Evolutionary conservation across 495 filamentous ascomycete species (phyloP).

Genomic region (Xylaria acuta): DNA sequence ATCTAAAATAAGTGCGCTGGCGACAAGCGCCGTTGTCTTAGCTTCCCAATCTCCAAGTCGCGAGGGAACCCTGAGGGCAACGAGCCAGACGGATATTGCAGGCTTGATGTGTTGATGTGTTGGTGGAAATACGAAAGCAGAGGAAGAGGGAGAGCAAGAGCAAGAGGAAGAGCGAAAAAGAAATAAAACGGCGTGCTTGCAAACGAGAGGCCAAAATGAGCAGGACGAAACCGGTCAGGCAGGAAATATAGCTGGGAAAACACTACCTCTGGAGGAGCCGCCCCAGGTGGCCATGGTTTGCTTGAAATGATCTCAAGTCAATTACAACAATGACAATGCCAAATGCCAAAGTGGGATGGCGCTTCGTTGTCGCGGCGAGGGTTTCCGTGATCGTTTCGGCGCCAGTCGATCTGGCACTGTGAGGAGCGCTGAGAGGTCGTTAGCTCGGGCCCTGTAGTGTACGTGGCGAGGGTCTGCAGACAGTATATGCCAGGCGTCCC

Average conservation of each 20-base stretch:
- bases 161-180: neutral
- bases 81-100: neutral
- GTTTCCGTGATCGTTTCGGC: neutral
- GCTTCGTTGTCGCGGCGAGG: neutral
- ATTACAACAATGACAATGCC: neutral
- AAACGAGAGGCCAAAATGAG: constrained; percentile 1
- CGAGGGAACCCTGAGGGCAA: neutral
- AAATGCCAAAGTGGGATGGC: constrained; percentile 3
- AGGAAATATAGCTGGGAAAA: constrained; percentile 3
- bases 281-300: constrained; percentile 20
- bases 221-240: neutral
- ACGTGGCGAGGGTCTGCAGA: neutral
- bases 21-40: constrained; percentile 26
- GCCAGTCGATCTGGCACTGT: constrained; percentile 10
- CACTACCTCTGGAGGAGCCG: constrained; percentile 19
- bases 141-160: neutral
- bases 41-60: constrained; percentile 16
- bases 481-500: neutral
- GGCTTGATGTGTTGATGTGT: neutral
- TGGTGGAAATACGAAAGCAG: neutral
- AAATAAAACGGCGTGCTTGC: neutral
- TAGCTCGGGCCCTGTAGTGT: neutral
- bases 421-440: neutral
- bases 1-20: constrained; percentile 11
- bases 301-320: constrained; percentile 9